Evolutionary conservation across 139 green algal genomes (phyloP).

Genomic region (Chlorella sp.): DNA sequence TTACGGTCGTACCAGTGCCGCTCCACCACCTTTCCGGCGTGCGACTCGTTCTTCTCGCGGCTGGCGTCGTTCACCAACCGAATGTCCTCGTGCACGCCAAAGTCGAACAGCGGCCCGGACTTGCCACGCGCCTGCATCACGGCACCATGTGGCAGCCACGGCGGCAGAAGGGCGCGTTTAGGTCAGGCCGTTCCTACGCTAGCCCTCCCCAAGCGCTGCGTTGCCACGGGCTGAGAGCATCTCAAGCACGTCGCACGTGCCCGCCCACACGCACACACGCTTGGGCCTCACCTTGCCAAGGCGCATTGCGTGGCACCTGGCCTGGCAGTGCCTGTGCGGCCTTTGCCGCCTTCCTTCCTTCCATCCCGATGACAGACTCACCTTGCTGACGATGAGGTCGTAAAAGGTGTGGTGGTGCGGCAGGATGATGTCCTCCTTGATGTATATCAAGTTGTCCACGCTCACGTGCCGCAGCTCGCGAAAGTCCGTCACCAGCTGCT

Average conservation of each 20-base stretch:
- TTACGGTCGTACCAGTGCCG: constrained; percentile 96
- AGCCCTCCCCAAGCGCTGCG: no score
- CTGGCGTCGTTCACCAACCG: constrained; percentile 71
- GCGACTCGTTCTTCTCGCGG: constrained; percentile 79
- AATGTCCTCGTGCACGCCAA: constrained; percentile 87
- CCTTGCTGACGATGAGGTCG: constrained; percentile 90
- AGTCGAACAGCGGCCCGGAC: constrained; percentile 91
- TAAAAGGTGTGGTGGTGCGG: constrained; percentile 89
- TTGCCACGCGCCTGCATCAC: constrained; percentile 76
- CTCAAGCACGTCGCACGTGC: no score
- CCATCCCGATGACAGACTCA: no score
- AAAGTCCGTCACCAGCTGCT: constrained; percentile 85
- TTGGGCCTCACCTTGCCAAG: no score
- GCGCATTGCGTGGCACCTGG: no score
- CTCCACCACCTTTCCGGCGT: constrained; percentile 83
- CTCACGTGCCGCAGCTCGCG: constrained; percentile 67
- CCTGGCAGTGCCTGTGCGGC: no score
- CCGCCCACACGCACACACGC: no score
- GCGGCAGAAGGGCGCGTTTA: no score
- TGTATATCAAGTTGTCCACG: constrained; percentile 88
- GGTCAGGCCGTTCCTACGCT: no score
- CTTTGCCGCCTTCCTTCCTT: no score
- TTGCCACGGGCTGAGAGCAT: no score
- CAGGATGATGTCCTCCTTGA: constrained; percentile 71
- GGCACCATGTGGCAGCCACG: no score